phyloP scores from a whole-genome alignment of 1,139 yeast genomes.

The Blastobotrys malaysiensis region DNA sequence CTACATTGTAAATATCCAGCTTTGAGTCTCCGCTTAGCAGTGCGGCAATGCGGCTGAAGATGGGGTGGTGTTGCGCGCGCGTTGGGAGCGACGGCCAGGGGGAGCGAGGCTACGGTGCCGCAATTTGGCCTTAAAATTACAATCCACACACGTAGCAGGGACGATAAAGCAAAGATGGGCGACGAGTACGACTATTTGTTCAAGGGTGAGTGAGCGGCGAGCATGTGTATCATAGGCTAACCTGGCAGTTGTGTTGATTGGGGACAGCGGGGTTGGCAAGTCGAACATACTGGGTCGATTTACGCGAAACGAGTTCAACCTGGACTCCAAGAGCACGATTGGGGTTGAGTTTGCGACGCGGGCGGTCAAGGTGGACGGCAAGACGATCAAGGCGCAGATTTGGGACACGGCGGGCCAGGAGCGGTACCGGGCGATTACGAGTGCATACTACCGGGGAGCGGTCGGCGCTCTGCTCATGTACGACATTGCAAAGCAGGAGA shows the following conservation, averaged over 20 bases:
- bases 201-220: conserved; percentile 46
- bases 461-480: conserved; percentile 95
- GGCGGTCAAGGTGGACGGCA: conserved; percentile 90
- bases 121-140: not conserved
- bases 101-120: not conserved
- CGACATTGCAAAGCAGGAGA: conserved; percentile 89
- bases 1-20: no score
- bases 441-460: conserved; percentile 97
- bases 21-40: no score
- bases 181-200: conserved; percentile 93
- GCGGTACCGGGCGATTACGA: conserved; percentile 94
- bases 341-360: conserved; percentile 98
- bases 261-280: conserved; percentile 97
- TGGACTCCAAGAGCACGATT: conserved; percentile 90
- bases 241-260: conserved; percentile 71
- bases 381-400: conserved; percentile 93
- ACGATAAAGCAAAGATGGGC: conserved; percentile 26
- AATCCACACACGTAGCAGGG: not conserved
- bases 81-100: not conserved
- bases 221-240: not conserved
- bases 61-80: not conserved
- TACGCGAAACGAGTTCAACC: conserved; percentile 91
- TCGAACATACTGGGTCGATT: conserved; percentile 90
- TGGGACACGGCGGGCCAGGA: conserved; percentile 99
- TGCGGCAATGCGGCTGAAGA: not conserved